Percentiles rank a stretch among this genome's conserved stretches.
These are phyloP conservation scores for Eruca vesicaria DNA, from an alignment of 441 rosid species.

Conservation along the genomic window DNA sequence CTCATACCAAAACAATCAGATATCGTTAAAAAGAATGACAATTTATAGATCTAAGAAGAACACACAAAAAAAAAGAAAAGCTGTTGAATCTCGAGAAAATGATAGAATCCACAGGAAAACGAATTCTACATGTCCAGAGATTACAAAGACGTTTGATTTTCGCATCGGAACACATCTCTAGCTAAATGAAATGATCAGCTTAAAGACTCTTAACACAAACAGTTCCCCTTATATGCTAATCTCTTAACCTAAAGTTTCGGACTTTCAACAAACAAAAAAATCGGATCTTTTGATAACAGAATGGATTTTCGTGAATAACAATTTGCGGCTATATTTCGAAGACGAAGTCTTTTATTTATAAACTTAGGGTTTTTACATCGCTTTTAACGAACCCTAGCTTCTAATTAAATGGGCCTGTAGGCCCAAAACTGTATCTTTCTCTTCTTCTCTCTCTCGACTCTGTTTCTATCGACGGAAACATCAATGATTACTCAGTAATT, in stretches of 20 bases:
- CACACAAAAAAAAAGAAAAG: neutral
- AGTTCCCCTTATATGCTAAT: constrained; percentile 14
- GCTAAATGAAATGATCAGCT: constrained; percentile 25
- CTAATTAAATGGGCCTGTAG: neutral
- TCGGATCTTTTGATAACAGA: constrained; percentile 1
- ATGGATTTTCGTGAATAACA: neutral
- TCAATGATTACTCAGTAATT: neutral
- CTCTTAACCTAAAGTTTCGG: constrained; percentile 7
- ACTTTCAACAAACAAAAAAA: neutral
- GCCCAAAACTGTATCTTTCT: neutral
- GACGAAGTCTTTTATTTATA: constrained; percentile 15
- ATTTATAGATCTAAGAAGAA: neutral
- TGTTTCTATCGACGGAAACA: neutral
- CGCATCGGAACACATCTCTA: constrained; percentile 21
- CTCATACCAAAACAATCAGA: neutral
- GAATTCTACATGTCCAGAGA: constrained; percentile 35
- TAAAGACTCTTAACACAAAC: constrained; percentile 8
- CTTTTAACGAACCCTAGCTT: neutral
- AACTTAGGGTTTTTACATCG: neutral
- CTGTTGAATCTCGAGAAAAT: constrained; percentile 38
- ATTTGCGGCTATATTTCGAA: constrained; percentile 1
- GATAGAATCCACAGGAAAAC: constrained; percentile 21
- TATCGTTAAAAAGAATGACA: neutral
- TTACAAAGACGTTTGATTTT: constrained; percentile 24
- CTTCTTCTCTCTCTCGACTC: neutral